Base-by-base conservation (phyloP, 352 stramenopile genomes). In the Phytophthora sansomeana region DNA sequence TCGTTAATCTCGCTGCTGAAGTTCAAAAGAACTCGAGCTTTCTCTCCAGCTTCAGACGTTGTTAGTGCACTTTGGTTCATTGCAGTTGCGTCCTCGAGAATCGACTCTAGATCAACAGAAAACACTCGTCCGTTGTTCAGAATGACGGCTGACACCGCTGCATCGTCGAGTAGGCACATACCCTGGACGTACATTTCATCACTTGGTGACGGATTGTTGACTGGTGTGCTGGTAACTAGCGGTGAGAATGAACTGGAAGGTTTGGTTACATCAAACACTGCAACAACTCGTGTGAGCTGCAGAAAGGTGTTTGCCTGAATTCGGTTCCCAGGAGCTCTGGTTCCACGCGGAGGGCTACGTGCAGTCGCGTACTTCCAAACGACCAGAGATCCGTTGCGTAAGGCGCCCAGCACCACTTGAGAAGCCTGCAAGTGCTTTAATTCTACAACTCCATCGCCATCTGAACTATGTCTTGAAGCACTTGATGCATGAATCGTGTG, bases 321-420 rank as follows among this genome's bases (percentile, higher is more conserved):
- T 43, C 54, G 75, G 11, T 21, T 58, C 29, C 51, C 49, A 42
- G 50, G 16, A 26, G 32, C 5, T 46, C 11, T 73, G 7, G n/a
- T 41, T 13, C 26, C 63, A 21, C 39, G 58, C 17, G 65, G 30
- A 10, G 52, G 55, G 8, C 48, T 72, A 46, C 8, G 32, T 51
- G 59, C 24, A 35, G 1, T 52, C 4, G 14, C 9, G 28, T 80
- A 77, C 35, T 64, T 74, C 78, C 78, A 87, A 17, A 79, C 44
- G 4, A 69, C 49, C 4, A 87, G 33, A 1, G 41, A 68, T 14
- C 76, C 81, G n/a, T 61, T 75, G 16, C 65, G 63, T 38, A 84
- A 19, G 8, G 73, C 74, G 0, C 74, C 77, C 11, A 92, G 24
- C 3, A 91, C 74, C 10, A 80, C 62, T n/a, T 80, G 72, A 6